These are phyloP conservation scores for Ophiostoma quercus DNA, from an alignment of 2,329 filamentous ascomycete genomes.

Conservation along the genomic window DNA sequence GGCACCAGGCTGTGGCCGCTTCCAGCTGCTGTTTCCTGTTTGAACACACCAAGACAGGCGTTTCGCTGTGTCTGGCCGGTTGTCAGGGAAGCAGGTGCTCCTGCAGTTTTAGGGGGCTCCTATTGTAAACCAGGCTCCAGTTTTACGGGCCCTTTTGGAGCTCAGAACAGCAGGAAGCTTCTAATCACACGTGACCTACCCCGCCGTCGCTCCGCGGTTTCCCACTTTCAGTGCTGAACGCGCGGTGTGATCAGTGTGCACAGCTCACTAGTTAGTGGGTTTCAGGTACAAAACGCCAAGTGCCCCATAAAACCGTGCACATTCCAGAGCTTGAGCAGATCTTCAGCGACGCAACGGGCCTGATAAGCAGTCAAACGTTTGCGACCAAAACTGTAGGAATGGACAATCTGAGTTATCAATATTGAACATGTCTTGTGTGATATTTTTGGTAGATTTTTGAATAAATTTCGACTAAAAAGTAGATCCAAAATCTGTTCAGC, in stretches of 20 bases:
- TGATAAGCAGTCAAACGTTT: background rate
- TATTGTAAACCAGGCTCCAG: background rate
- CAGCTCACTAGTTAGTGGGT: background rate
- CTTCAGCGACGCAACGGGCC: background rate
- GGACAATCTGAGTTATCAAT: background rate
- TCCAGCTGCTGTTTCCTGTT: background rate
- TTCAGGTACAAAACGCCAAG: conserved; percentile 7
- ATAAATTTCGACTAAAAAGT: background rate
- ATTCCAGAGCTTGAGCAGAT: background rate
- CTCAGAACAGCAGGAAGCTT: background rate
- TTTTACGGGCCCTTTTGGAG: background rate
- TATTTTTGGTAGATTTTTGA: background rate
- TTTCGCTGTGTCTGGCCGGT: background rate
- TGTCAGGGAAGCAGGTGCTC: conserved; percentile 3
- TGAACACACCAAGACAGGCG: background rate
- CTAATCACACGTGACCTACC: conserved; percentile 1
- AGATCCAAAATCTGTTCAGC: too few species aligned
- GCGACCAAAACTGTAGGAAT: background rate
- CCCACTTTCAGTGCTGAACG: background rate
- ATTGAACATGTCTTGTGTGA: background rate
- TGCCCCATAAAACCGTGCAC: background rate
- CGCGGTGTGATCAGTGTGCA: background rate
- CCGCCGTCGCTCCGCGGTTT: background rate
- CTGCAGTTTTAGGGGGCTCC: background rate
- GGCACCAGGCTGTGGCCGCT: background rate